phyloP scores from a whole-genome alignment of 179 eudicot genomes.

The Corrigiola litoralis region DNA sequence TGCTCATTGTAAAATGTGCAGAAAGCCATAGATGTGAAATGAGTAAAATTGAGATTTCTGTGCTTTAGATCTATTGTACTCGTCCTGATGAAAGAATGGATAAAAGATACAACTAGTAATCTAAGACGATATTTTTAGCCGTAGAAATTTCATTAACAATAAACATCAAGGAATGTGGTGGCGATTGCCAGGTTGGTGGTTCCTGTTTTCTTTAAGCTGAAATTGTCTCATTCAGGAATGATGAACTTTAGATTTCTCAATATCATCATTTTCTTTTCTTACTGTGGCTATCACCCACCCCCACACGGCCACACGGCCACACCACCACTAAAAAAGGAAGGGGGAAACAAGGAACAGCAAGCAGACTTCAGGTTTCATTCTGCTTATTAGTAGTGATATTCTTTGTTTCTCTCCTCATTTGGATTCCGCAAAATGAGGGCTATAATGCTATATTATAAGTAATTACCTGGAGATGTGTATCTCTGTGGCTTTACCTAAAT shows the following conservation, averaged over 20 bases:
- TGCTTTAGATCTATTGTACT: neutral
- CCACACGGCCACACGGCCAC: too few relatives aligned
- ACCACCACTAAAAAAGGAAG: too few relatives aligned
- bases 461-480: neutral
- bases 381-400: too few relatives aligned
- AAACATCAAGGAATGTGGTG: neutral
- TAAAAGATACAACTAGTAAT: too few relatives aligned
- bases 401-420: neutral
- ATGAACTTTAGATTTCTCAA: constrained; percentile 6
- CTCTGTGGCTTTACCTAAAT: neutral
- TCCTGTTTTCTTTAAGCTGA: neutral
- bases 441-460: too few relatives aligned
- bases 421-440: too few relatives aligned
- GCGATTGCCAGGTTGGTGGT: neutral
- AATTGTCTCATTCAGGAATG: neutral
- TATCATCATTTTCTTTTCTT: too few relatives aligned
- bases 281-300: too few relatives aligned
- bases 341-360: too few relatives aligned
- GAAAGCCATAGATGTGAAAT: neutral
- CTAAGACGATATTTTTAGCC: neutral
- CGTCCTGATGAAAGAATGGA: too few relatives aligned
- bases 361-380: too few relatives aligned
- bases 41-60: neutral
- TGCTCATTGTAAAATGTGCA: constrained; percentile 1
- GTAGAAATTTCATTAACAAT: neutral